A percentile compares a stretch with the other conserved stretches of the same genome.
Evolutionary conservation across 768 basidiomycete species (phyloP).

Genomic region (Boletus patriciae): DNA sequence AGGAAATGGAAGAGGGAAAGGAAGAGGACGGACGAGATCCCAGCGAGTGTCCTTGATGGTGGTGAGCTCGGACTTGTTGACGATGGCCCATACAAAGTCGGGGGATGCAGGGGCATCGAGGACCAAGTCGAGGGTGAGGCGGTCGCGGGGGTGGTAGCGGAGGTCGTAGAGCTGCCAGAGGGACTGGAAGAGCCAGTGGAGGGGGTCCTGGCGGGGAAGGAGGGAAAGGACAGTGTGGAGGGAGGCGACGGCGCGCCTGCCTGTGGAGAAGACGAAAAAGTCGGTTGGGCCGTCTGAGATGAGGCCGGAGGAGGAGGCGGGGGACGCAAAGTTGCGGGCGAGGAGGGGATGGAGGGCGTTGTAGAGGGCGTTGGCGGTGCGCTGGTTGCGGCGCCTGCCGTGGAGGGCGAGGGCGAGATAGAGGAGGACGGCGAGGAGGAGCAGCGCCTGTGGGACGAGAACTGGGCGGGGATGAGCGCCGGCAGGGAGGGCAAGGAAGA

Average conservation of each 20-base stretch:
- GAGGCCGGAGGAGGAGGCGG: constrained; percentile 50
- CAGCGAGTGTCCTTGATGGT: constrained; percentile 71
- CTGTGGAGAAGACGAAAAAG: constrained; percentile 86
- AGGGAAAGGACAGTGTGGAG: constrained; percentile 80
- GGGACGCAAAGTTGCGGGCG: constrained; percentile 72
- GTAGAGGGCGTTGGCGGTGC: constrained; percentile 66
- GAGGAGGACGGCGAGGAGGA: constrained; percentile 51
- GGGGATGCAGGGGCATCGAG: constrained; percentile 50
- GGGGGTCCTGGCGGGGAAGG: constrained; percentile 80
- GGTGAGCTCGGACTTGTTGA: constrained; percentile 75
- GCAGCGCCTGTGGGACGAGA: constrained; percentile 63
- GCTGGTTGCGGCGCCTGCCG: constrained; percentile 60
- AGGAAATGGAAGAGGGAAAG: not conserved
- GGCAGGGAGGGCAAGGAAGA: not conserved
- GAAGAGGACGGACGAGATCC: constrained; percentile 71
- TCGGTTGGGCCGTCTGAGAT: constrained; percentile 72
- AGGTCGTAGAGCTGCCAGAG: constrained; percentile 71
- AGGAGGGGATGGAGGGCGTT: constrained; percentile 58
- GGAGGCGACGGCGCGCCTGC: constrained; percentile 71
- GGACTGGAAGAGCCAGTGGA: constrained; percentile 63
- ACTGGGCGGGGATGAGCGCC: constrained; percentile 36
- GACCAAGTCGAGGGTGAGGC: constrained; percentile 77
- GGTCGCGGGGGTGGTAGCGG: constrained; percentile 66
- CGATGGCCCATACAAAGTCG: constrained; percentile 82
- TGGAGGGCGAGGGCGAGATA: constrained; percentile 59